phyloP scores from a whole-genome alignment of 371 early-diverging fungal genomes.

The Actinomucor elegans region DNA sequence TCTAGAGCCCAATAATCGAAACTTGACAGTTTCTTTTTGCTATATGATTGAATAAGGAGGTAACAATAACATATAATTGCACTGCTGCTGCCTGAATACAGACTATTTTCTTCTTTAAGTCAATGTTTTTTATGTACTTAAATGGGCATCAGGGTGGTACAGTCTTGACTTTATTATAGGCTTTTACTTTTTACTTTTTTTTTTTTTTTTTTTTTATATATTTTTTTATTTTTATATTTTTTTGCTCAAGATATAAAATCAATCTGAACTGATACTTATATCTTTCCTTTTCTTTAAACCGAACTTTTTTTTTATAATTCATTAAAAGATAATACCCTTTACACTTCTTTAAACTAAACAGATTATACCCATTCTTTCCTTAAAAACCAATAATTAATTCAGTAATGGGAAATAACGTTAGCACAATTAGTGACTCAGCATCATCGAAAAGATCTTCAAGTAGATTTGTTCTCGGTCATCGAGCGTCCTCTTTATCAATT shows the following conservation, averaged over 20 bases:
- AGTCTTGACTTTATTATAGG: background rate
- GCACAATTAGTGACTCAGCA: slow-evolving; percentile 2
- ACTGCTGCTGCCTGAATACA: too few relatives aligned
- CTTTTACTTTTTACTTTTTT: background rate
- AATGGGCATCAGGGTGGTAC: slow-evolving; percentile 3
- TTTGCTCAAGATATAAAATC: background rate
- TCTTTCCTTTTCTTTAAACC: background rate
- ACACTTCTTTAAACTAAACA: too few relatives aligned
- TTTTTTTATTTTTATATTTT: slow-evolving; percentile 3
- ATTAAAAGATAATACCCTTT: background rate
- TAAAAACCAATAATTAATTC: background rate
- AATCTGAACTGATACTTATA: background rate
- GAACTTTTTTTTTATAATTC: background rate
- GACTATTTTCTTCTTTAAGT: slow-evolving; percentile 23
- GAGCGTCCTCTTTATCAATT: background rate
- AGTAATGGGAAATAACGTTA: slow-evolving; percentile 15
- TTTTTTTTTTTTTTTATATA: background rate
- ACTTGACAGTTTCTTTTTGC: background rate
- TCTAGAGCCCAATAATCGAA: background rate
- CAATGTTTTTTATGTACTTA: slow-evolving; percentile 16
- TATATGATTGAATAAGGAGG: background rate
- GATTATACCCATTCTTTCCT: too few relatives aligned
- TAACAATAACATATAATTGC: slow-evolving; percentile 11
- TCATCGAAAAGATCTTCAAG: background rate
- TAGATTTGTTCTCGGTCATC: background rate